Conservation (phyloP, 495 filamentous ascomycete species). For the Penicillium herquei region DNA sequence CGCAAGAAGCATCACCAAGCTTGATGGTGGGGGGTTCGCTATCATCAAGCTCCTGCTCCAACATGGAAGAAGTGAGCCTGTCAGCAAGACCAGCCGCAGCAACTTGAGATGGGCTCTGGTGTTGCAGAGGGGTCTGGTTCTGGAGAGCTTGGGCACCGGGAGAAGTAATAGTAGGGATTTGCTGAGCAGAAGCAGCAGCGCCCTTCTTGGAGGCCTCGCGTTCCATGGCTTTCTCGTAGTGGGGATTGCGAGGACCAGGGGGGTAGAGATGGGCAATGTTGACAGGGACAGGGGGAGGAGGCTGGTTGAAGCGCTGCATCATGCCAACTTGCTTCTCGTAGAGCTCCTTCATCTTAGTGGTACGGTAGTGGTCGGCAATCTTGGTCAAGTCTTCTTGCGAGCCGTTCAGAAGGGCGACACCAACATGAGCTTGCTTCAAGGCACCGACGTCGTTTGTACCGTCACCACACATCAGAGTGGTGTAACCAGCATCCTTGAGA, state of each 20-base stretch:
- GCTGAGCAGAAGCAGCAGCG: slow-evolving; percentile 48
- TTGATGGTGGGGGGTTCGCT: slow-evolving; percentile 94
- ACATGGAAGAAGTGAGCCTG: slow-evolving; percentile 81
- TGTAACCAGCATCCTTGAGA: slow-evolving; percentile 94
- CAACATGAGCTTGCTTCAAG: slow-evolving; percentile 96
- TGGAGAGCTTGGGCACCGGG: slow-evolving; percentile 69
- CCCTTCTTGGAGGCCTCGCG: slow-evolving; percentile 75
- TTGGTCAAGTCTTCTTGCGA: slow-evolving; percentile 84
- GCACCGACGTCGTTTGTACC: slow-evolving; percentile 98
- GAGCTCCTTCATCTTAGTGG: slow-evolving; percentile 95
- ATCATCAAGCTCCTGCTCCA: slow-evolving; percentile 86
- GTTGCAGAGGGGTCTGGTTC: slow-evolving; percentile 52
- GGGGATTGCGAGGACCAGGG: slow-evolving; percentile 86
- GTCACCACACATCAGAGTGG: slow-evolving; percentile 97
- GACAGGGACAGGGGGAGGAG: slow-evolving; percentile 80
- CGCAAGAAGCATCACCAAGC: slow-evolving; percentile 94
- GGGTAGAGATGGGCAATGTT: slow-evolving; percentile 94
- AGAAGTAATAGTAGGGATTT: slow-evolving; percentile 66
- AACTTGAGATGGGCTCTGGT: slow-evolving; percentile 62
- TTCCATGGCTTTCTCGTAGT: slow-evolving; percentile 90
- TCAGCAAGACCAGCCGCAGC: slow-evolving; percentile 80
- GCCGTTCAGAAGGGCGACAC: slow-evolving; percentile 93
- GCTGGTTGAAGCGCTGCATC: slow-evolving; percentile 93
- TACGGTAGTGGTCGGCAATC: slow-evolving; percentile 89
- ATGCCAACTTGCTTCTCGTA: slow-evolving; percentile 93